Evolutionary conservation across 192 early-diverging fungal genomes (phyloP).

Genomic region (Paraglomus brasilianum): DNA sequence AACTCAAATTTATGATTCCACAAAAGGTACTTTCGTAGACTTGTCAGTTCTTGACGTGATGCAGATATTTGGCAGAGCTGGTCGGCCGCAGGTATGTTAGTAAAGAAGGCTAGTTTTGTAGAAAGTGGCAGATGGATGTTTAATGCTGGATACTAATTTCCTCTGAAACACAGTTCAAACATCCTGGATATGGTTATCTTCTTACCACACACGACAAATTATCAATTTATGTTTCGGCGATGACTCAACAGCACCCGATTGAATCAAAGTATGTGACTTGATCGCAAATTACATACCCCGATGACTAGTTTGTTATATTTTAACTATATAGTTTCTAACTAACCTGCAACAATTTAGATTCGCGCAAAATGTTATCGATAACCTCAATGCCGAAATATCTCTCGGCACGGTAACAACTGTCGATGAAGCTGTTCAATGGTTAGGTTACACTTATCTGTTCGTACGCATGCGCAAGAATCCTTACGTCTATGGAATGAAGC

Average conservation of each 20-base stretch:
- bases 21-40: constrained; percentile 93
- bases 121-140: too few relatives aligned
- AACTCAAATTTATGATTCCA: constrained; percentile 91
- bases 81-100: constrained; percentile 69
- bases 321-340: too few relatives aligned
- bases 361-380: constrained; percentile 81
- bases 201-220: constrained; percentile 93
- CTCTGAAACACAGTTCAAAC: too few relatives aligned
- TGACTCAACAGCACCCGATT: constrained; percentile 97
- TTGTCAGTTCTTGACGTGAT: constrained; percentile 97
- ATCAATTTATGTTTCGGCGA: constrained; percentile 86
- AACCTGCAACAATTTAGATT: too few relatives aligned
- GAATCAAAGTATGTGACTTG: constrained; percentile 70
- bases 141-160: too few relatives aligned
- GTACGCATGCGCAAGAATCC: constrained; percentile 97
- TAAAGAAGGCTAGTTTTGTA: too few relatives aligned
- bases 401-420: constrained; percentile 94
- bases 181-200: constrained; percentile 94
- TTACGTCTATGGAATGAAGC: constrained; percentile 86
- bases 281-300: too few relatives aligned
- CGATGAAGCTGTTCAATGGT: constrained; percentile 95
- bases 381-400: constrained; percentile 96
- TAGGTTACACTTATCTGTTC: constrained; percentile 95
- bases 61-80: constrained; percentile 99
- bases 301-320: too few relatives aligned